A percentile compares a stretch with the other conserved stretches of the same genome.
These are phyloP conservation scores for Candida wancherniae DNA, from an alignment of 805 yeast species.

Conservation along the genomic window DNA sequence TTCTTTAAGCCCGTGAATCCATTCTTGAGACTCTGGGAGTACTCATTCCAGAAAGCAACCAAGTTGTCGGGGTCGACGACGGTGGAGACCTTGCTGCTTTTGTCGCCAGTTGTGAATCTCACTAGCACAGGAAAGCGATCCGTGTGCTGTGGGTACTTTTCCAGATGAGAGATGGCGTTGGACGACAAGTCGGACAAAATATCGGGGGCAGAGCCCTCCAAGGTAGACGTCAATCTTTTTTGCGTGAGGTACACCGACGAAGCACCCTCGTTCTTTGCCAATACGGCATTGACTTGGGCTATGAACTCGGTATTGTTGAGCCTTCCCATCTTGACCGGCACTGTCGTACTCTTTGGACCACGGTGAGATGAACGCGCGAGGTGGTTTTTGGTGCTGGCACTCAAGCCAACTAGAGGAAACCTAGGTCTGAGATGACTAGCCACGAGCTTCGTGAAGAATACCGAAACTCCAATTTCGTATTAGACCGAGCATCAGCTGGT, in stretches of 20 bases:
- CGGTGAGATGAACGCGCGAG: too few relatives aligned
- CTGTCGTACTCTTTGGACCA: too few relatives aligned
- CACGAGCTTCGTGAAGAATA: too few relatives aligned
- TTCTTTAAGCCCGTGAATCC: constrained; percentile 75
- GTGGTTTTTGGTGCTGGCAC: too few relatives aligned
- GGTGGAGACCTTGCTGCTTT: constrained; percentile 61
- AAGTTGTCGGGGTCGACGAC: constrained; percentile 58
- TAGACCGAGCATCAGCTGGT: too few relatives aligned
- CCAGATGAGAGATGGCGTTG: constrained; percentile 23
- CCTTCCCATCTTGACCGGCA: too few relatives aligned
- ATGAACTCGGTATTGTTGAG: constrained; percentile 31
- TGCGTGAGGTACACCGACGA: constrained; percentile 58
- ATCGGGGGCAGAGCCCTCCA: constrained; percentile 6
- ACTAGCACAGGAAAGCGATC: constrained; percentile 58
- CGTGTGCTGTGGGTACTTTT: constrained; percentile 18
- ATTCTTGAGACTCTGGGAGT: constrained; percentile 60
- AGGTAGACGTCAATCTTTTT: constrained; percentile 38
- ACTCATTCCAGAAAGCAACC: constrained; percentile 73
- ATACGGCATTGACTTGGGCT: constrained; percentile 14
- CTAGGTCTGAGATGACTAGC: too few relatives aligned
- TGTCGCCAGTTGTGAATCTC: constrained; percentile 42
- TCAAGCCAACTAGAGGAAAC: too few relatives aligned
- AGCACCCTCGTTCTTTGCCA: constrained; percentile 30
- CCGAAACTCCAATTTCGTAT: too few relatives aligned
- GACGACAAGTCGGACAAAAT: constrained; percentile 28